Base-by-base conservation (phyloP, 2,329 filamentous ascomycete genomes). In the Trichophyton mentagrophytes region DNA sequence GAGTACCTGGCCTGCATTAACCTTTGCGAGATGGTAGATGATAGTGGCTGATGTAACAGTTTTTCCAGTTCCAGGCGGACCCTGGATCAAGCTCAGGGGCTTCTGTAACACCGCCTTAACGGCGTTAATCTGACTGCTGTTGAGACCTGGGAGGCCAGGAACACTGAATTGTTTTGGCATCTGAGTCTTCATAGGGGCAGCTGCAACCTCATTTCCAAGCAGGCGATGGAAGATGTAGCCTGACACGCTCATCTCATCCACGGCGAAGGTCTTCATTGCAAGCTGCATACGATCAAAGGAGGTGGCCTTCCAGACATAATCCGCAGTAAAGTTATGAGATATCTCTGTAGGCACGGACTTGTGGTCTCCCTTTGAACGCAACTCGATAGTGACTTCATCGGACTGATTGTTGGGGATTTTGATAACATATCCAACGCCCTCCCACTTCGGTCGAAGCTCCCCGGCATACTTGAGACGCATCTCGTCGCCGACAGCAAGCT, bases 371-470 rank as follows among this genome's bases (percentile, higher is more conserved):
- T 93, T 92, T 69, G 93, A 90, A 66, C 93, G 88, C 70, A 99
- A 78, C 73, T 99, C 93, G 65, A 99, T 87, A 8, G 88, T 95
- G 59, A 99, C 93, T 72, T 99, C 92, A 69, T 99, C 93, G 13
- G 91, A 96, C 77, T 96, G 90, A 75, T 97, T 97, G 80, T 99
- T 97, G 22, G 93, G 95, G 63, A 99, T 97, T 78, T 99, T 99
- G 78, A 97, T 91, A 63, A 99, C 93, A 74, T 99, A 99, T 65
- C 93, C 93, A 38, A 99, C 93, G 42, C 93, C 93, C 72, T 99
- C 93, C 93, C 93, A 99, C 62, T 89, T 85, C 13, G 88, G 83
- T 47, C 91, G 88, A 57, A 99, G 80, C 74, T 97, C 93, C 66
- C 95, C 93, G 66, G 90, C 95, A 77, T 99, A 99, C 67, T 93